These are phyloP conservation scores for Globisporangium nodosum DNA, from an alignment of 352 stramenopile genomes.

Conservation along the genomic window DNA sequence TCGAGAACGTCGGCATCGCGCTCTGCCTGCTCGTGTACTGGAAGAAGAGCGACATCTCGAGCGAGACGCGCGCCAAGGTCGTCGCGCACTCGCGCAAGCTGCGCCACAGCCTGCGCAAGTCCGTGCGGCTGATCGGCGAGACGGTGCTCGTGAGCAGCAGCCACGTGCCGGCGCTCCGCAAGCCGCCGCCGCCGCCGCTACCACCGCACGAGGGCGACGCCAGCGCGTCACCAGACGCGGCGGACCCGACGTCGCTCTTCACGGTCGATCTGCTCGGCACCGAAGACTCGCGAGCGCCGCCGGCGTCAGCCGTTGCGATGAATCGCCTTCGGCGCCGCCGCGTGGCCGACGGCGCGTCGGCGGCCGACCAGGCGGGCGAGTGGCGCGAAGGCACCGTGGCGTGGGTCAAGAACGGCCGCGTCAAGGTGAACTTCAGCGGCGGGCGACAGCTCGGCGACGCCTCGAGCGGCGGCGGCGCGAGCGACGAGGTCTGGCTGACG, in stretches of 20 bases:
- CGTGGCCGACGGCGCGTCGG: background rate
- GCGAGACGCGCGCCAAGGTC: slow-evolving; percentile 48
- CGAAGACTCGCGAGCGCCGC: background rate
- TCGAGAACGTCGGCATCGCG: slow-evolving; percentile 51
- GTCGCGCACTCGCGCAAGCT: slow-evolving; percentile 44
- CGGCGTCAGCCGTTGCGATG: background rate
- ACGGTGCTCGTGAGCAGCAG: slow-evolving; percentile 31
- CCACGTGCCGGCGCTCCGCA: background rate
- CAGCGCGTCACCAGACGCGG: background rate
- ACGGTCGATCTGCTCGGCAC: slow-evolving; percentile 24
- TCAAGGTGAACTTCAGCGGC: slow-evolving; percentile 55
- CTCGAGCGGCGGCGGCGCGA: slow-evolving; percentile 5
- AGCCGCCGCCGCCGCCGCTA: too few relatives aligned
- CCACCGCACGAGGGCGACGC: background rate
- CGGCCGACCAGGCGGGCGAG: slow-evolving; percentile 17
- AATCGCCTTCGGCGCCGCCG: slow-evolving; percentile 1
- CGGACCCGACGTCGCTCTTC: slow-evolving; percentile 25
- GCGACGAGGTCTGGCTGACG: slow-evolving; percentile 38
- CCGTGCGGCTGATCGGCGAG: slow-evolving; percentile 51
- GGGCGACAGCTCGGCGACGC: slow-evolving; percentile 26
- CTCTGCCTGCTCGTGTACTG: slow-evolving; percentile 46
- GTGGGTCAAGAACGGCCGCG: slow-evolving; percentile 47
- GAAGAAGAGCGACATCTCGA: slow-evolving; percentile 47
- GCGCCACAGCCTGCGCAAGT: slow-evolving; percentile 51
- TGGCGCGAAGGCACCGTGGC: slow-evolving; percentile 55